phyloP scores from a whole-genome alignment of 176 grass and related monocot genomes.

The Triticum turgidum region DNA sequence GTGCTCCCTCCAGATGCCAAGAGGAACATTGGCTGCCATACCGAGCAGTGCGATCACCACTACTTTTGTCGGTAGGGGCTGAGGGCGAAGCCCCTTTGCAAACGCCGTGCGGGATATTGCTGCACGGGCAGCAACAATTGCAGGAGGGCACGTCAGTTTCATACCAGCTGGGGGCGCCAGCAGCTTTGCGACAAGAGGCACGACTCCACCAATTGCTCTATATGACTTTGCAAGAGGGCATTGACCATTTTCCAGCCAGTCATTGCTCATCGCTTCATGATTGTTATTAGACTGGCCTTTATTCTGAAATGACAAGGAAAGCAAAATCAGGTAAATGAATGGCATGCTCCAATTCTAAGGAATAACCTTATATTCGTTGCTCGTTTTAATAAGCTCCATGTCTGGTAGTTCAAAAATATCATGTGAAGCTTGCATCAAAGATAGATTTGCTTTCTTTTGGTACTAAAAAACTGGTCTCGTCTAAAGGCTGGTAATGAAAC shows the following conservation, averaged over 20 bases:
- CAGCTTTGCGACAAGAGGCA: constrained; percentile 73
- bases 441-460: constrained; percentile 13
- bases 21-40: constrained; percentile 79
- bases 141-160: constrained; percentile 70
- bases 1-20: constrained; percentile 86
- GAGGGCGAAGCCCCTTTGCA: constrained; percentile 72
- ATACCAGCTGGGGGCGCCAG: constrained; percentile 64
- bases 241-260: constrained; percentile 81
- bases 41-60: constrained; percentile 76
- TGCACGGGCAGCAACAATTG: constrained; percentile 64
- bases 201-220: constrained; percentile 49
- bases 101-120: constrained; percentile 56
- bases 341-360: background rate
- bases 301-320: constrained; percentile 50
- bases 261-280: constrained; percentile 66
- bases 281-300: constrained; percentile 41
- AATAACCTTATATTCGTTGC: background rate
- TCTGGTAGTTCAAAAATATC: background rate
- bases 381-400: background rate
- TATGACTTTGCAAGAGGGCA: constrained; percentile 81
- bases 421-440: background rate
- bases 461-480: background rate
- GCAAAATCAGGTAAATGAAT: constrained; percentile 18
- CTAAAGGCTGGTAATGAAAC: background rate
- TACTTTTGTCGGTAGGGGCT: constrained; percentile 63